Percentiles rank a stretch among this genome's conserved stretches.
Evolutionary conservation across 2,329 filamentous ascomycete genomes (phyloP).

Genomic region (Exserohilum rostratum): DNA sequence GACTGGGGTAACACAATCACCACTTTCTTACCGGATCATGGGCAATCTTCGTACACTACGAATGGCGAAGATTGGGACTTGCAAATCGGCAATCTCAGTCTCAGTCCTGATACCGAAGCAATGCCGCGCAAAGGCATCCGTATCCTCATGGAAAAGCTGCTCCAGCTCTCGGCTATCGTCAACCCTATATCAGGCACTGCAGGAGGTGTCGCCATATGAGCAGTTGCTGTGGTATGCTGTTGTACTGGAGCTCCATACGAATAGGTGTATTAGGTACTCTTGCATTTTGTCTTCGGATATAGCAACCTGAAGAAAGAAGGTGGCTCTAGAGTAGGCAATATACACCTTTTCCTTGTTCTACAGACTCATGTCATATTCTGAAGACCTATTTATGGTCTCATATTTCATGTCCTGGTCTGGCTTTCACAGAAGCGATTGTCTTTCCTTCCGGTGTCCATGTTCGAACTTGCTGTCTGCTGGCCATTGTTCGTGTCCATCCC

Average conservation of each 20-base stretch:
- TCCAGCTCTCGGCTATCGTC: slow-evolving; percentile 37
- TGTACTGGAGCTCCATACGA: background rate
- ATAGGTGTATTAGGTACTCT: background rate
- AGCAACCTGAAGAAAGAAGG: background rate
- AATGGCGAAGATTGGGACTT: slow-evolving; percentile 15
- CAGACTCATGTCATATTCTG: background rate
- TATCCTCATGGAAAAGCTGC: slow-evolving; percentile 29
- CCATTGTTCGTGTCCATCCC: background rate
- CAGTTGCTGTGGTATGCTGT: background rate
- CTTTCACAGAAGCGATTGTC: background rate
- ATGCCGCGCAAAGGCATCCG: slow-evolving; percentile 28
- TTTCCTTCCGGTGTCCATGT: background rate
- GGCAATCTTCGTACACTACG: slow-evolving; percentile 14
- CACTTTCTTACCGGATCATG: slow-evolving; percentile 39
- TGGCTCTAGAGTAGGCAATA: background rate
- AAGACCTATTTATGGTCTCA: background rate
- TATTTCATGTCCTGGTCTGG: background rate
- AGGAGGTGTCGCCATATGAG: slow-evolving; percentile 10
- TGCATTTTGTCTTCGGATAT: background rate
- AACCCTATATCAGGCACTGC: slow-evolving; percentile 14
- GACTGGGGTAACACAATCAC: slow-evolving; percentile 28
- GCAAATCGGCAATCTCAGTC: slow-evolving; percentile 5
- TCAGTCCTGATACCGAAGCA: slow-evolving; percentile 4
- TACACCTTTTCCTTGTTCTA: background rate
- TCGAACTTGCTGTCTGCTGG: background rate